Percentiles rank a stretch among this genome's conserved stretches.
These are phyloP conservation scores for Drechmeria coniospora DNA, from an alignment of 2,329 filamentous ascomycete species.

Conservation along the genomic window DNA sequence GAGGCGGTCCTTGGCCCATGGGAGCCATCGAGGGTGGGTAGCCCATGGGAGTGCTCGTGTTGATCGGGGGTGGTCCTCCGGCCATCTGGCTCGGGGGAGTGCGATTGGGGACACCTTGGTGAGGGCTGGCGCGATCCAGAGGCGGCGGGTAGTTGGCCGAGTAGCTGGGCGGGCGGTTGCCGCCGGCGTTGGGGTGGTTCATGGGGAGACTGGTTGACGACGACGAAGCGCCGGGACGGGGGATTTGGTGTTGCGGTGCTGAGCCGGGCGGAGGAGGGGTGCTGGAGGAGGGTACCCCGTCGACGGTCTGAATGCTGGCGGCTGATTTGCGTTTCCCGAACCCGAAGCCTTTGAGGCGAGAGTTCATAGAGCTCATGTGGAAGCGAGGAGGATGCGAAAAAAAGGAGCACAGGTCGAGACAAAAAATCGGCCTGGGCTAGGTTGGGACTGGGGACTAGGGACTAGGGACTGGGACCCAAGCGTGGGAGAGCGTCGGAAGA, in stretches of 20 bases:
- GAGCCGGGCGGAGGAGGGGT: slow-evolving; percentile 27
- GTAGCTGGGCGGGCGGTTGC: slow-evolving; percentile 50
- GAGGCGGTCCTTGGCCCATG: slow-evolving; percentile 27
- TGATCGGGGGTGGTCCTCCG: slow-evolving; percentile 51
- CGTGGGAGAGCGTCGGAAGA: neutral
- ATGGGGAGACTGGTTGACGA: slow-evolving; percentile 37
- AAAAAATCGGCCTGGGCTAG: no score
- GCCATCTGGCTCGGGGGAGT: slow-evolving; percentile 45
- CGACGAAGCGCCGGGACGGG: slow-evolving; percentile 22
- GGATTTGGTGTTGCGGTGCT: slow-evolving; percentile 33
- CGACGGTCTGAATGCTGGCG: slow-evolving; percentile 39
- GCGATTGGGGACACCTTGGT: slow-evolving; percentile 29
- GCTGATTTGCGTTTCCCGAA: slow-evolving; percentile 67
- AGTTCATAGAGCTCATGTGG: slow-evolving; percentile 64
- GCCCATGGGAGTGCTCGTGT: slow-evolving; percentile 44
- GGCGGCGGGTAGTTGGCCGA: slow-evolving; percentile 37
- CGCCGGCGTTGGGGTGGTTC: slow-evolving; percentile 45
- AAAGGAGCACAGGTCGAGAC: slow-evolving; percentile 2
- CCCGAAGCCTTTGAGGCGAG: slow-evolving; percentile 64
- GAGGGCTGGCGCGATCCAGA: slow-evolving; percentile 38
- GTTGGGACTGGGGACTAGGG: slow-evolving; percentile 5
- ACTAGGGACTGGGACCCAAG: slow-evolving; percentile 5
- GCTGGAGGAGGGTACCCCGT: slow-evolving; percentile 19
- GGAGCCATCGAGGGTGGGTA: slow-evolving; percentile 41
- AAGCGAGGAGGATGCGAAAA: slow-evolving; percentile 12